A percentile compares a stretch with the other conserved stretches of the same genome.
Conservation (phyloP, 164 flowering plant species). For the Berberis vulgaris region DNA sequence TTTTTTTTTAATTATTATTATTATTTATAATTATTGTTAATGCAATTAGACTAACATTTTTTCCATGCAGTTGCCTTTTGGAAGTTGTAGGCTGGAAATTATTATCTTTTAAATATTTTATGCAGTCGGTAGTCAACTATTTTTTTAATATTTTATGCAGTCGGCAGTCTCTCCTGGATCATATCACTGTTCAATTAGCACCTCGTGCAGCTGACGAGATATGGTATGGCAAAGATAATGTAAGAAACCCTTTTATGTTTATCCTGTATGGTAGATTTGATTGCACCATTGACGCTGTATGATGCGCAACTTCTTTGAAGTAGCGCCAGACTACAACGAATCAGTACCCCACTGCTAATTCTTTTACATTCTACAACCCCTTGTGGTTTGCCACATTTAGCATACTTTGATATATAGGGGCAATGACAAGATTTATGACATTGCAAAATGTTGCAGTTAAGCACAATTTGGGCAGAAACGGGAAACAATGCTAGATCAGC, state of each 20-base stretch:
- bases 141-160: conserved; percentile 23
- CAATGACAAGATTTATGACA: conserved; percentile 2
- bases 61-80: no score
- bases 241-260: conserved; percentile 13
- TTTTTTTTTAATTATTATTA: no score
- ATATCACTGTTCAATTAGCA: conserved; percentile 86
- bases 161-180: conserved; percentile 79
- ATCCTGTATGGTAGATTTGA: not conserved
- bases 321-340: no score
- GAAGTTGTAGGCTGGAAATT: no score
- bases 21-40: no score
- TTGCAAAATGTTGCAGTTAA: conserved; percentile 42
- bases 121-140: not conserved
- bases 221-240: conserved; percentile 81
- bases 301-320: no score
- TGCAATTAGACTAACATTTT: no score
- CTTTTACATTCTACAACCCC: no score
- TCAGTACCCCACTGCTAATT: no score
- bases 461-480: conserved; percentile 95
- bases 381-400: not conserved
- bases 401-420: not conserved
- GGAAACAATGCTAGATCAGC: conserved; percentile 89
- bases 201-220: conserved; percentile 98
- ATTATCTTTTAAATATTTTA: no score
- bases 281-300: no score